These are phyloP conservation scores for Metschnikowia amazonensis DNA, from an alignment of 805 yeast genomes.

Conservation along the genomic window DNA sequence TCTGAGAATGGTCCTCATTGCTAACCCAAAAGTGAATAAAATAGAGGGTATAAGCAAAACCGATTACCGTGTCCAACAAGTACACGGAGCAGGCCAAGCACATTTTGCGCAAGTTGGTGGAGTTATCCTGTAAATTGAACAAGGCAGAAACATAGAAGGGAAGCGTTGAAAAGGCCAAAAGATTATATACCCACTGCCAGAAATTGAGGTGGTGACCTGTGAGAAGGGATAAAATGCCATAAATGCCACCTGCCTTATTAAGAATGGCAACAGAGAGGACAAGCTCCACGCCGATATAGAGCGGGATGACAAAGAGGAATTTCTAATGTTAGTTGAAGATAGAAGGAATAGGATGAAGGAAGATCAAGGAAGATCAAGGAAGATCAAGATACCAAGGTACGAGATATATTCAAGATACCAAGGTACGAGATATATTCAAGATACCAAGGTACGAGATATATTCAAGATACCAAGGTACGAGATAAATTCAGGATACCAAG, in stretches of 20 bases:
- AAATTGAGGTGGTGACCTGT: constrained; percentile 85
- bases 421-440: too few species aligned
- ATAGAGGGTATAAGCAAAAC: constrained; percentile 65
- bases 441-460: too few species aligned
- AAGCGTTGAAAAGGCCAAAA: constrained; percentile 57
- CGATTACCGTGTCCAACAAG: constrained; percentile 61
- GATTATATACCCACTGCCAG: constrained; percentile 78
- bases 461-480: too few species aligned
- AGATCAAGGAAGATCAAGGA: too few species aligned
- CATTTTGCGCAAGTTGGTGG: constrained; percentile 56
- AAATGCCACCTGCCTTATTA: constrained; percentile 85
- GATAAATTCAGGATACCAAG: too few species aligned
- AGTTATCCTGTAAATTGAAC: constrained; percentile 29
- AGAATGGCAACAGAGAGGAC: constrained; percentile 70
- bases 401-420: neutral
- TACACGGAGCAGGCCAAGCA: constrained; percentile 64
- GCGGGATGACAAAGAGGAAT: constrained; percentile 69
- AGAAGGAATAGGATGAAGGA: too few species aligned
- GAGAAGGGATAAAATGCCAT: constrained; percentile 79
- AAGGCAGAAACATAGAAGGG: constrained; percentile 66
- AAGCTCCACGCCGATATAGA: constrained; percentile 83
- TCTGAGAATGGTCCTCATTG: constrained; percentile 34
- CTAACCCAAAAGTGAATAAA: constrained; percentile 76
- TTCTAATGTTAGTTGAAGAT: constrained; percentile 31
- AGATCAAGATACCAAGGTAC: too few species aligned